A percentile compares a stretch with the other conserved stretches of the same genome.
Conservation (phyloP, 495 filamentous ascomycete genomes). For the Jackrogersella minutella region DNA sequence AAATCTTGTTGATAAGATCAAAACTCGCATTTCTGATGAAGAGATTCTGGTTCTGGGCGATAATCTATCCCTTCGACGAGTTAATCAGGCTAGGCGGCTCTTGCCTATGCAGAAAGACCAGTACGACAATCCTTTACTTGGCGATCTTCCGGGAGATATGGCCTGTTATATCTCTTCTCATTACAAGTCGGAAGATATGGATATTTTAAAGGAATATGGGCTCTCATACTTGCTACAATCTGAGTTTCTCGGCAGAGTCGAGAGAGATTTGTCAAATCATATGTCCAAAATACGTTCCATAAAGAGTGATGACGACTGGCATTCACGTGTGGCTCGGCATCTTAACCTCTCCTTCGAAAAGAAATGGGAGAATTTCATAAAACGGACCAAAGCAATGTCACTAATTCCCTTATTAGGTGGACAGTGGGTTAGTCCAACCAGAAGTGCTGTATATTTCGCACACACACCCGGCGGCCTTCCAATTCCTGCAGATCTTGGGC, state of each 20-base stretch:
- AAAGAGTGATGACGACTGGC: conserved; percentile 29
- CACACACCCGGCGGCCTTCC: conserved; percentile 3
- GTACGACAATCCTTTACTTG: conserved; percentile 29
- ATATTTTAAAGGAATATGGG: conserved; percentile 19
- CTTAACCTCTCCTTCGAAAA: conserved; percentile 16
- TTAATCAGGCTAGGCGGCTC: neutral
- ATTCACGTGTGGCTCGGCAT: conserved; percentile 27
- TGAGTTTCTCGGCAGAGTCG: neutral
- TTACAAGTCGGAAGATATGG: conserved; percentile 3
- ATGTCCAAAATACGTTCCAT: conserved; percentile 22
- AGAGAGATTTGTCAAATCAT: conserved; percentile 1
- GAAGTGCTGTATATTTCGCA: conserved; percentile 36
- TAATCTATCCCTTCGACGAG: neutral
- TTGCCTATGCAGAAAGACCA: neutral
- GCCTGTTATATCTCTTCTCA: conserved; percentile 22
- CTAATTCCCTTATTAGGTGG: conserved; percentile 29
- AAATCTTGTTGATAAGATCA: conserved; percentile 29
- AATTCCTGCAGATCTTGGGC: conserved; percentile 40
- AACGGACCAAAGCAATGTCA: conserved; percentile 7
- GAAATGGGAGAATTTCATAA: neutral
- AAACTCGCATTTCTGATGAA: neutral
- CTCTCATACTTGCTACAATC: neutral
- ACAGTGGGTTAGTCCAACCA: conserved; percentile 18
- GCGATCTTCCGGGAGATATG: conserved; percentile 11
- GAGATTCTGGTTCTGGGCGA: neutral